Percentiles rank a stretch among this genome's conserved stretches.
phyloP scores from a whole-genome alignment of 257 asterid species.

The Gardenia jasminoides region DNA sequence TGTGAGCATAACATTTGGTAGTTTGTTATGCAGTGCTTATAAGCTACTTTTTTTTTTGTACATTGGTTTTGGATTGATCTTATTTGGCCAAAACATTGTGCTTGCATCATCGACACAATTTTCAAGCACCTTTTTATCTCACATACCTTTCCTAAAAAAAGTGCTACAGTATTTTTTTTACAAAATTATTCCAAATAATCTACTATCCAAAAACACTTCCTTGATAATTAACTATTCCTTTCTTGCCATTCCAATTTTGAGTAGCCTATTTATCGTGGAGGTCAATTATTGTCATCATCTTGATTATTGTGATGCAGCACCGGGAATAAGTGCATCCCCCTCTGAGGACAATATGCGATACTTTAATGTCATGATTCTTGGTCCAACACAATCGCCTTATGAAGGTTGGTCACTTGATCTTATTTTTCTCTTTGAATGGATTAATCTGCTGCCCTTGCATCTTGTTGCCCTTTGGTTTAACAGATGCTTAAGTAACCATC shows the following conservation, averaged over 20 bases:
- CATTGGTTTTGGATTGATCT: not conserved
- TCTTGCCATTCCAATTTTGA: not conserved
- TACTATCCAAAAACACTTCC: not conserved
- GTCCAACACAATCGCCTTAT: constrained; percentile 97
- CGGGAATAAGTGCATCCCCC: constrained; percentile 99
- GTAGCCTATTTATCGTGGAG: not conserved
- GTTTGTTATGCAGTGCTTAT: not conserved
- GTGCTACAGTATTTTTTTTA: no score
- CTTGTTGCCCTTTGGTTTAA: not conserved
- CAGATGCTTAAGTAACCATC: not conserved
- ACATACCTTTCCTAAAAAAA: no score
- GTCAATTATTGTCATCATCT: constrained; percentile 9
- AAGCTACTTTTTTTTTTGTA: not conserved
- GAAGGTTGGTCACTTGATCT: constrained; percentile 54
- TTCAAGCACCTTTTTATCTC: no score
- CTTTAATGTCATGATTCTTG: constrained; percentile 98
- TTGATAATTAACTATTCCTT: not conserved
- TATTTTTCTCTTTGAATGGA: not conserved
- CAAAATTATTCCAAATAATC: no score
- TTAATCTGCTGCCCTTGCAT: not conserved
- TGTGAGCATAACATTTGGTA: not conserved
- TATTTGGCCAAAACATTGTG: no score
- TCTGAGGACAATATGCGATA: constrained; percentile 98
- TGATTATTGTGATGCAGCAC: constrained; percentile 65
- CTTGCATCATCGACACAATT: no score